phyloP scores from a whole-genome alignment of 108 stramenopile species.

The Nitzschia sp. region DNA sequence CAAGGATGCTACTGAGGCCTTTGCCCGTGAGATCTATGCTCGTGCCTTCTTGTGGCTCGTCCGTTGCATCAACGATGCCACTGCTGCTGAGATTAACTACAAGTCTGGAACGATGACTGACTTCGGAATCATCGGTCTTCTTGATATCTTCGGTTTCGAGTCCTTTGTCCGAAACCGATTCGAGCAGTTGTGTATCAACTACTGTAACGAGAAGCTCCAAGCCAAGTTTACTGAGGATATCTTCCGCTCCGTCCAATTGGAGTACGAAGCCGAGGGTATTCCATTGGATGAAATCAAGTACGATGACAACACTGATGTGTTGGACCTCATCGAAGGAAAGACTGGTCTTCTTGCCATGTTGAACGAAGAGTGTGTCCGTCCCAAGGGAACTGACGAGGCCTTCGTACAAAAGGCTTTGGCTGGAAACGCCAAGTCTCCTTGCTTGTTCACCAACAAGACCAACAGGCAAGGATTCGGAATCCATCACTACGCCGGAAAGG shows the following conservation, averaged over 20 bases:
- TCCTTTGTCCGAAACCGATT: constrained; percentile 87
- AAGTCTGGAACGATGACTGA: constrained; percentile 36
- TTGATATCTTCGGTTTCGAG: constrained; percentile 99
- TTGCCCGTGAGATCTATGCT: constrained; percentile 90
- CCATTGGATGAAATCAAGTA: constrained; percentile 83
- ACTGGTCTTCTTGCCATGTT: constrained; percentile 91
- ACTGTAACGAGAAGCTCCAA: constrained; percentile 91
- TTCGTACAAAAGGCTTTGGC: constrained; percentile 71
- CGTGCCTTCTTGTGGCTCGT: constrained; percentile 83
- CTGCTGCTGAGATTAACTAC: constrained; percentile 54
- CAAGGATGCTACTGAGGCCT: constrained; percentile 82
- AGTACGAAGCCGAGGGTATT: constrained; percentile 95
- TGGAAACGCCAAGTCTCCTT: constrained; percentile 59
- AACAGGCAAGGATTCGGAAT: constrained; percentile 80
- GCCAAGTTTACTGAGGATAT: constrained; percentile 90
- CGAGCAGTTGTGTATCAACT: constrained; percentile 93
- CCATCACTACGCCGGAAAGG: constrained; percentile 93
- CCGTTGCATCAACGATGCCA: constrained; percentile 75
- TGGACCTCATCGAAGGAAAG: constrained; percentile 91
- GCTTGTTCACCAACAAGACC: constrained; percentile 53
- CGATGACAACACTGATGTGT: constrained; percentile 91
- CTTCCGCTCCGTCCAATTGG: constrained; percentile 84
- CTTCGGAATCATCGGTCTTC: constrained; percentile 86
- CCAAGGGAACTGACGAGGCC: constrained; percentile 80
- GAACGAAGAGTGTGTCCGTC: constrained; percentile 95